These are phyloP conservation scores for Corylus americana DNA, from an alignment of 306 rosid species.

Conservation along the genomic window DNA sequence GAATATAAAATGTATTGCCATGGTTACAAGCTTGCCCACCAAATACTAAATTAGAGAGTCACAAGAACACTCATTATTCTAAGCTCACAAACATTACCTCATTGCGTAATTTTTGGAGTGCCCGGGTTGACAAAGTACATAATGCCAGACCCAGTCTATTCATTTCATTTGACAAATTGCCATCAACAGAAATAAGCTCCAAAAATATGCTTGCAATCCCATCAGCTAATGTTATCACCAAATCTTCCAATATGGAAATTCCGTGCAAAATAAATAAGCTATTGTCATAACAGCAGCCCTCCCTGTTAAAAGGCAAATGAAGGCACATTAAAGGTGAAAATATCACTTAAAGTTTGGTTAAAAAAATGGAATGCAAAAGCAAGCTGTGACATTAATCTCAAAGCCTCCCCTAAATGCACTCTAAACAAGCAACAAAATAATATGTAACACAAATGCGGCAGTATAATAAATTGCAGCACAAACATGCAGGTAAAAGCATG, in stretches of 20 bases:
- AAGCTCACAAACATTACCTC: slow-evolving; percentile 51
- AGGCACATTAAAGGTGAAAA: slow-evolving; percentile 27
- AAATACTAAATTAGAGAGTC: not conserved
- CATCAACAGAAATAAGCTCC: slow-evolving; percentile 91
- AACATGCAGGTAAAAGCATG: not conserved
- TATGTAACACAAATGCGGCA: not conserved
- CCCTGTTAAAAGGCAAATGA: slow-evolving; percentile 49
- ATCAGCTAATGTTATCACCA: slow-evolving; percentile 78
- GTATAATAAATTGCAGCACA: not conserved
- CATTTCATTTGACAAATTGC: slow-evolving; percentile 64
- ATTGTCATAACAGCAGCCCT: slow-evolving; percentile 55
- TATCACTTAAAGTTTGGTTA: not conserved
- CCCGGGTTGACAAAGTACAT: slow-evolving; percentile 82
- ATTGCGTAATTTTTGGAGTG: slow-evolving; percentile 86
- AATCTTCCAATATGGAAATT: slow-evolving; percentile 84
- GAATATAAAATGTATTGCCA: not conserved
- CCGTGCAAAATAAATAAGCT: slow-evolving; percentile 65
- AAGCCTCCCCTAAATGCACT: slow-evolving; percentile 21
- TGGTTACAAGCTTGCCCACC: not conserved
- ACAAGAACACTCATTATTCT: not conserved
- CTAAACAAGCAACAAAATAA: slow-evolving; percentile 6
- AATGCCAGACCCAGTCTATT: slow-evolving; percentile 57
- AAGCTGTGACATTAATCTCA: not conserved
- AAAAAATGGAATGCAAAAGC: slow-evolving; percentile 7
- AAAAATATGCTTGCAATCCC: slow-evolving; percentile 79